Evolutionary conservation across 805 yeast genomes (phyloP).

Genomic region (Candida ipomoeae): DNA sequence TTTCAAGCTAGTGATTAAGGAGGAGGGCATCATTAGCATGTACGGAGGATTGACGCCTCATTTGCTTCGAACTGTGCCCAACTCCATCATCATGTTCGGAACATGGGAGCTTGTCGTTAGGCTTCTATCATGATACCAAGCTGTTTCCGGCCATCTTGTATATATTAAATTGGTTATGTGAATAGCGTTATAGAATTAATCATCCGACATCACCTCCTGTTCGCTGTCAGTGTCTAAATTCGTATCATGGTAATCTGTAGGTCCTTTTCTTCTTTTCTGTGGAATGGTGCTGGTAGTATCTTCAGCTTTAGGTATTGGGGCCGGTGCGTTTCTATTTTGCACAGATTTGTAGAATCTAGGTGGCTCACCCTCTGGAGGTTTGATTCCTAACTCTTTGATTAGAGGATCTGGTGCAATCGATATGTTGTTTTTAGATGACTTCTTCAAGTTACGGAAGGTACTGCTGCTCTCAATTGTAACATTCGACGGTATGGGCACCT

Average conservation of each 20-base stretch:
- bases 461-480: constrained; percentile 11
- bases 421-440: constrained; percentile 24
- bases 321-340: constrained; percentile 19
- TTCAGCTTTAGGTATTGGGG: background rate
- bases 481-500: constrained; percentile 36
- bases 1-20: constrained; percentile 77
- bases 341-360: constrained; percentile 46
- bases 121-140: constrained; percentile 20
- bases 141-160: constrained; percentile 6
- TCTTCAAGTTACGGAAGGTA: constrained; percentile 26
- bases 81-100: constrained; percentile 97
- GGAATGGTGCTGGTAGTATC: background rate
- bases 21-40: constrained; percentile 90
- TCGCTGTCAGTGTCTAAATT: constrained; percentile 12
- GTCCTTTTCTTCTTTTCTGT: background rate
- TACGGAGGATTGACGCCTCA: constrained; percentile 98
- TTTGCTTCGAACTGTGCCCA: constrained; percentile 93
- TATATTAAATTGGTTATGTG: constrained; percentile 4
- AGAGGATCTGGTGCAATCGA: constrained; percentile 27
- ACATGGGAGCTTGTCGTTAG: constrained; percentile 81
- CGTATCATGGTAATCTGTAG: background rate
- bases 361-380: constrained; percentile 39
- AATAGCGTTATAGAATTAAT: background rate
- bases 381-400: constrained; percentile 24
- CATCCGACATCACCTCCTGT: constrained; percentile 9